phyloP scores from a whole-genome alignment of 176 grass and related monocot species.

The Triticum monococcum region DNA sequence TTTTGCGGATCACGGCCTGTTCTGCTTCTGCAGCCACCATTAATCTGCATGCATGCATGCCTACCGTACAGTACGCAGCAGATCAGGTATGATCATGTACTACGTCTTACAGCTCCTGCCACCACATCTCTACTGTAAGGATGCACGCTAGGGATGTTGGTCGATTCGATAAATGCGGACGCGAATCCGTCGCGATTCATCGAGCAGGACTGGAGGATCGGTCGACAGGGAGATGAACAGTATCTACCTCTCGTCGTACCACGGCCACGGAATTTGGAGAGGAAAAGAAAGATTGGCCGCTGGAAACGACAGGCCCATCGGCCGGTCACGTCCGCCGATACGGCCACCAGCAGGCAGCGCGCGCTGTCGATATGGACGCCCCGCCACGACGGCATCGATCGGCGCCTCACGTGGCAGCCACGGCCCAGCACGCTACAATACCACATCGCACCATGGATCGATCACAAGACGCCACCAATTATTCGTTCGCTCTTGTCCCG shows the following conservation, averaged over 20 bases:
- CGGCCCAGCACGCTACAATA: neutral
- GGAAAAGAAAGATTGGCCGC: neutral
- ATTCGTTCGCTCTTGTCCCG: neutral
- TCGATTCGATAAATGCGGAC: neutral
- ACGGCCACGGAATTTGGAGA: neutral
- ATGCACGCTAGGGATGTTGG: neutral
- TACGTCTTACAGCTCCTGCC: neutral
- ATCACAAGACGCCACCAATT: conserved; percentile 4
- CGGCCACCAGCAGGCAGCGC: neutral
- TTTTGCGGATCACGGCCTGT: too few species aligned
- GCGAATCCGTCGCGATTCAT: conserved; percentile 4
- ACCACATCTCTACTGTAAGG: too few species aligned
- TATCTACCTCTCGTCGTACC: neutral
- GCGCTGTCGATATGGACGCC: neutral
- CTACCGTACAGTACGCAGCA: too few species aligned
- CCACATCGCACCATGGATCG: neutral
- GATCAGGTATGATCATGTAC: too few species aligned
- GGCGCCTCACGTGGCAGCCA: conserved; percentile 4
- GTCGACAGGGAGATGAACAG: neutral
- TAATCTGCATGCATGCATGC: too few species aligned
- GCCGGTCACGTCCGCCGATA: neutral
- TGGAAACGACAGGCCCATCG: neutral
- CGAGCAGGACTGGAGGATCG: neutral
- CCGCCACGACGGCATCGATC: too few species aligned
- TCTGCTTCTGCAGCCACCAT: too few species aligned